Conservation (phyloP, 768 basidiomycete genomes). For the Mycena filopes region DNA sequence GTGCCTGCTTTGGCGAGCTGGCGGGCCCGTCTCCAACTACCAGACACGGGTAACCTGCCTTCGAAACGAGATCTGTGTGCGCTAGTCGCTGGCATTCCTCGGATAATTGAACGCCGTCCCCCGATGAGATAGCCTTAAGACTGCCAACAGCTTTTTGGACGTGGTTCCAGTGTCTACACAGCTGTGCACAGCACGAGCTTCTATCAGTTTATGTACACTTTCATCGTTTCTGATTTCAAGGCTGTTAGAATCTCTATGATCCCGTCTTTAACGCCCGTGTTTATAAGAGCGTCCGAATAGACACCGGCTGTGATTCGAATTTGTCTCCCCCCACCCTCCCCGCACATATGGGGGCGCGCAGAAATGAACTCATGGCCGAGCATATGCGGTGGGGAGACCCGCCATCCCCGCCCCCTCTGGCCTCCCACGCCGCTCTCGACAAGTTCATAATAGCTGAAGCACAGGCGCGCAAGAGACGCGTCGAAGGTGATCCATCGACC, state of each 20-base stretch:
- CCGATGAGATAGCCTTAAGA: not conserved
- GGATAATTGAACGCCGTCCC: not conserved
- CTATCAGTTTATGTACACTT: constrained; percentile 3
- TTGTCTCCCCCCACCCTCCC: not conserved
- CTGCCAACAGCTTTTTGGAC: not conserved
- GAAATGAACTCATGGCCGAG: constrained; percentile 35
- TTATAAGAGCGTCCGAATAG: constrained; percentile 3
- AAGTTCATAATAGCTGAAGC: constrained; percentile 15
- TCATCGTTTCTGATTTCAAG: not conserved
- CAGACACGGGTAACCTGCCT: too few species aligned
- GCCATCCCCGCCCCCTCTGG: constrained; percentile 24
- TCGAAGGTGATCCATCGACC: constrained; percentile 18
- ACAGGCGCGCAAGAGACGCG: not conserved
- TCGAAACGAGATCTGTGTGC: too few species aligned
- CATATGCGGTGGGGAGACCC: constrained; percentile 35
- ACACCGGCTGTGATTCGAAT: not conserved
- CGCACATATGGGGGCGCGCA: constrained; percentile 36
- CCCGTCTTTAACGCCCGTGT: constrained; percentile 14
- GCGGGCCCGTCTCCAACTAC: too few species aligned
- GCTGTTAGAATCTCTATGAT: not conserved
- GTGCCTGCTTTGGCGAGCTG: too few species aligned
- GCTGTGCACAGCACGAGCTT: not conserved
- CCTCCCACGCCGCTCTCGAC: constrained; percentile 2
- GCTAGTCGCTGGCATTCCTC: not conserved
- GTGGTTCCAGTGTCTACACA: not conserved